phyloP scores from a whole-genome alignment of 352 stramenopile genomes.

The Globisporangium mamillatum region DNA sequence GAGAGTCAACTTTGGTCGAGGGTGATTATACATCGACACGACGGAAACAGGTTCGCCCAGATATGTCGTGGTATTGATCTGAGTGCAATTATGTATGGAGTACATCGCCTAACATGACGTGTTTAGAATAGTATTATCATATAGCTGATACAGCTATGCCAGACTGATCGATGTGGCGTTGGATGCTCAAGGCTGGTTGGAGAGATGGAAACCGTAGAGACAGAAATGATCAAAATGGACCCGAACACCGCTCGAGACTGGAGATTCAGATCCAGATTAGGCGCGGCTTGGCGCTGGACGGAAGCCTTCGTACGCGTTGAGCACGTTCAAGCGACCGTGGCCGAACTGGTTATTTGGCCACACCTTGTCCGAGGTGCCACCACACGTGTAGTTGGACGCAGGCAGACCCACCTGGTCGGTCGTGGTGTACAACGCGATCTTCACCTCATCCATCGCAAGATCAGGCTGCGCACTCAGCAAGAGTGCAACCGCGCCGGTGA shows the following conservation, averaged over 20 bases:
- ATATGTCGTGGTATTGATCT: background rate
- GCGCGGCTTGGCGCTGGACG: conserved; percentile 1
- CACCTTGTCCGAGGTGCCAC: conserved; percentile 21
- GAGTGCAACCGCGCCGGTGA: conserved; percentile 24
- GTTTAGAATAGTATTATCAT: background rate
- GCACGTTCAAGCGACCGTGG: conserved; percentile 32
- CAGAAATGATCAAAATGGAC: background rate
- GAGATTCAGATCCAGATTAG: background rate
- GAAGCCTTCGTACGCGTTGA: conserved; percentile 18
- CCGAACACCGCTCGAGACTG: background rate
- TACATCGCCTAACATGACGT: background rate
- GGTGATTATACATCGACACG: background rate
- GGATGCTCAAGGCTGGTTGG: background rate
- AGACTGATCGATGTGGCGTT: background rate
- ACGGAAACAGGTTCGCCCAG: background rate
- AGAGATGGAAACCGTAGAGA: background rate
- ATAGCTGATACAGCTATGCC: background rate
- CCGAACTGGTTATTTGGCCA: conserved; percentile 49
- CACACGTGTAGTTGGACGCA: conserved; percentile 21
- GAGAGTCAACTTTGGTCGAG: background rate
- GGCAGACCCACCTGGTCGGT: conserved; percentile 10
- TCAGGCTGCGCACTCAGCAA: conserved; percentile 24
- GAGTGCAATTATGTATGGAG: background rate
- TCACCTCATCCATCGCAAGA: conserved; percentile 21
- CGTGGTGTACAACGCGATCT: conserved; percentile 10